A percentile compares a stretch with the other conserved stretches of the same genome.
Conservation (phyloP, 208 protist species). For the Leishmania martiniquensis region DNA sequence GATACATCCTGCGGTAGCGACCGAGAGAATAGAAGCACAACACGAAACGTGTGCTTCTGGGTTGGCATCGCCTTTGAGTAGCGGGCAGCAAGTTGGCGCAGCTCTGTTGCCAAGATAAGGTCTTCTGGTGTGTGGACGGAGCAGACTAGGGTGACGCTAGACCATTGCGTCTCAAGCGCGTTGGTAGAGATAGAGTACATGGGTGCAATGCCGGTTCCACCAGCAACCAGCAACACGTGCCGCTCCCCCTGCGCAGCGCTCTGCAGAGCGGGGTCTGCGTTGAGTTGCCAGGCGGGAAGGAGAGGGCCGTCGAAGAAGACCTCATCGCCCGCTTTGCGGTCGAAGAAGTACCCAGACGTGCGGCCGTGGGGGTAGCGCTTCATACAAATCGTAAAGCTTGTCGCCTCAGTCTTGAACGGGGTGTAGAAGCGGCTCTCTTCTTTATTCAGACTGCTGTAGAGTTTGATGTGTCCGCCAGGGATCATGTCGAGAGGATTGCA, state of each 20-base stretch:
- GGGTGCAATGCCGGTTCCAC: conserved; percentile 64
- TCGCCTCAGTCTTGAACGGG: conserved; percentile 43
- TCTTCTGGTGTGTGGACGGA: conserved; percentile 41
- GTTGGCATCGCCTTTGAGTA: conserved; percentile 14
- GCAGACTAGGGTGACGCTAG: conserved; percentile 58
- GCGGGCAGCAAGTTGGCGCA: conserved; percentile 34
- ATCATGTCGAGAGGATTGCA: conserved; percentile 33
- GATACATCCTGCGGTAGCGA: conserved; percentile 1
- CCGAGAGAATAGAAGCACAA: conserved; percentile 12
- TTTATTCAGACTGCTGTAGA: conserved; percentile 35
- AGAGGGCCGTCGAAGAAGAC: conserved; percentile 64
- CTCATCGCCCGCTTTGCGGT: conserved; percentile 38
- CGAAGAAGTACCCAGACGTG: conserved; percentile 52
- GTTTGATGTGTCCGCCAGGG: conserved; percentile 62
- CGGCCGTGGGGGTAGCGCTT: conserved; percentile 49
- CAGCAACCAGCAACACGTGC: conserved; percentile 67
- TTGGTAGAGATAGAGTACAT: conserved; percentile 62
- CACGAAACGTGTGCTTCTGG: conserved; percentile 20
- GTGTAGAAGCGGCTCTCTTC: conserved; percentile 50
- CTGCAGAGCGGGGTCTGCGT: conserved; percentile 39
- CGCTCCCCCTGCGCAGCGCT: conserved; percentile 12
- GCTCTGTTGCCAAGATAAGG: conserved; percentile 48
- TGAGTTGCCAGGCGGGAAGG: conserved; percentile 48
- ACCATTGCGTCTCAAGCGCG: conserved; percentile 39
- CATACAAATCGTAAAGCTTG: conserved; percentile 63